These are phyloP conservation scores for Teratosphaeria viscida DNA, from an alignment of 2,329 filamentous ascomycete genomes.

Conservation along the genomic window DNA sequence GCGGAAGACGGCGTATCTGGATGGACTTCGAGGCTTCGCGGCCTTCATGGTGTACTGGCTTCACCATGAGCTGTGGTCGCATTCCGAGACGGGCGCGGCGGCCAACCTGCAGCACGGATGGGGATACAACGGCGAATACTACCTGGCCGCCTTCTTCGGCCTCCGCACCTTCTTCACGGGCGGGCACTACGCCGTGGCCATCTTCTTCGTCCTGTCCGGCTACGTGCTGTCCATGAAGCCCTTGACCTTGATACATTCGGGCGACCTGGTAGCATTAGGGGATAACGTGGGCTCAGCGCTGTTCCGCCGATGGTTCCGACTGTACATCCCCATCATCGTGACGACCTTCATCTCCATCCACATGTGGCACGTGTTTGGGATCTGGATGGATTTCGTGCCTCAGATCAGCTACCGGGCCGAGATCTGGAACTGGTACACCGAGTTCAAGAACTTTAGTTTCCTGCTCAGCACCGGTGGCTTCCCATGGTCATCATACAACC, in stretches of 20 bases:
- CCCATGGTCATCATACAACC: constrained; percentile 49
- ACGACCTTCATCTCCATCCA: constrained; percentile 46
- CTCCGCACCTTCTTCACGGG: constrained; percentile 52
- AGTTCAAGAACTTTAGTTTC: constrained; percentile 61
- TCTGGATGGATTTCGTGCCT: constrained; percentile 29
- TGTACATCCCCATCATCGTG: constrained; percentile 43
- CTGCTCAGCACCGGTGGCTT: constrained; percentile 49
- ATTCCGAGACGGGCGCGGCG: constrained; percentile 30
- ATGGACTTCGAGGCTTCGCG: constrained; percentile 57
- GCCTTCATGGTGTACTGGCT: constrained; percentile 56
- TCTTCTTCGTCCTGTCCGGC: constrained; percentile 44
- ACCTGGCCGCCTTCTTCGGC: constrained; percentile 45
- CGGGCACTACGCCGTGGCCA: constrained; percentile 48
- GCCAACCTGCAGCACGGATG: constrained; percentile 44
- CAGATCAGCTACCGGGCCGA: constrained; percentile 39
- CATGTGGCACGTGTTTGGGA: constrained; percentile 43
- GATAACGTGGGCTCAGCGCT: constrained; percentile 39
- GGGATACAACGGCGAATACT: constrained; percentile 39
- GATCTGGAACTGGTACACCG: constrained; percentile 41
- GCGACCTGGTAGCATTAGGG: constrained; percentile 29
- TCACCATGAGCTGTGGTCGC: constrained; percentile 49
- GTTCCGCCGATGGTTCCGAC: constrained; percentile 42
- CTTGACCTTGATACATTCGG: constrained; percentile 32
- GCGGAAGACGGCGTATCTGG: constrained; percentile 49
- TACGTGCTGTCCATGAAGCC: constrained; percentile 43